Base-by-base conservation (phyloP, 2,329 filamentous ascomycete species). In the Cladosporium sp. region DNA sequence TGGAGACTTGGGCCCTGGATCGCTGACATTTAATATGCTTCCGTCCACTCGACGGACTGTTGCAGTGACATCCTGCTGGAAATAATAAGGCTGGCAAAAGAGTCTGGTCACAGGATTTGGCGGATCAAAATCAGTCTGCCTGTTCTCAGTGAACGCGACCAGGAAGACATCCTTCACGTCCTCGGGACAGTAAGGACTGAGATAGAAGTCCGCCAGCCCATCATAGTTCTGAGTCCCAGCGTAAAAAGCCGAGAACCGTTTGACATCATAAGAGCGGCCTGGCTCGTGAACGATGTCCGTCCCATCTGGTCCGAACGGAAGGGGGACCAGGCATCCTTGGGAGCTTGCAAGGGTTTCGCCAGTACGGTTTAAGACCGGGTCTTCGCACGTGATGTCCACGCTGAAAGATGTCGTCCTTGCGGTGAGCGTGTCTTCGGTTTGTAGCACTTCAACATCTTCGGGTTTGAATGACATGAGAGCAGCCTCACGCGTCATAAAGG, bases 71-170 rank as follows among this genome's bases (percentile, higher is more conserved):
- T 65, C 10, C 37, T 79, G 75, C n/a, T 69, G 65, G 45, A 70
- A 74, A 52, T 81, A 83, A 0, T 33, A 57, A 0, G 76, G 54
- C 18, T 72, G 61, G 44, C 77, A 80, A 44, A 72, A 80, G 0
- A 74, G 18, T 0, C 69, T 68, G 0, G 70, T 74, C 0, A 43
- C 32, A 0, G 9, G 70, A 8, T 9, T 28, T 9, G 43, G 42
- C 11, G 49, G 35, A 10, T 32, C 22, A 9, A 18, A 10, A 2
- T 13, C 10, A n/a, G 43, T 41, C 14, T n/a, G n/a, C 8, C 35
- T 18, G 42, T 46, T 52, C n/a, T 45, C 22, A 3, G 10, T 8
- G 32, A 52, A 49, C 14, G 53, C 32, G 4, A 53, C 31, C 16
- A 55, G 28, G 22, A 57, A 57, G 3, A 54, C 55, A 2, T 54